phyloP scores from a whole-genome alignment of 345 rosid species.

The Salix suchowensis region DNA sequence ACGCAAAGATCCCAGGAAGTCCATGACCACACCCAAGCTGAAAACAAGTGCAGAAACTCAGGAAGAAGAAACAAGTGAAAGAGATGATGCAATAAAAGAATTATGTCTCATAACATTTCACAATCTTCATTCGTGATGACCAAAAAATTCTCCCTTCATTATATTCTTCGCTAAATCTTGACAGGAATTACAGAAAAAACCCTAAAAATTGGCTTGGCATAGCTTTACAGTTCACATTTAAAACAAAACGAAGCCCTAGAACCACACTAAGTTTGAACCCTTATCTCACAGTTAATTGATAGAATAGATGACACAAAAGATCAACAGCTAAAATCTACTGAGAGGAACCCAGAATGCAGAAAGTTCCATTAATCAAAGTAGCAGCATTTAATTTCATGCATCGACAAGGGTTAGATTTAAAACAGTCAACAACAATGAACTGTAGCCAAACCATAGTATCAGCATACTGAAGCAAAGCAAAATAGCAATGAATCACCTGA shows the following conservation, averaged over 20 bases:
- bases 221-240: neutral
- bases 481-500: conserved; percentile 15
- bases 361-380: neutral
- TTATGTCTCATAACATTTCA: neutral
- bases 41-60: conserved; percentile 22
- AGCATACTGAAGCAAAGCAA: neutral
- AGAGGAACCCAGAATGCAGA: neutral
- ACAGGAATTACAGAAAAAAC: neutral
- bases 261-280: neutral
- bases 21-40: conserved; percentile 99
- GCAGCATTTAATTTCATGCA: neutral
- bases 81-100: neutral
- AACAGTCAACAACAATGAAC: neutral
- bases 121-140: neutral
- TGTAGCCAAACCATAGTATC: neutral
- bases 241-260: neutral
- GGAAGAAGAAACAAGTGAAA: conserved; percentile 6
- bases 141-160: neutral
- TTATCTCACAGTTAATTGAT: neutral
- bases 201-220: too few species aligned
- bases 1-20: conserved; percentile 79
- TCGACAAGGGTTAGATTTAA: neutral
- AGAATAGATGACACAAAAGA: neutral
- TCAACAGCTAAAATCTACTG: neutral
- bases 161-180: neutral